Base-by-base conservation (phyloP, 345 rosid genomes). In the Alliaria petiolata region DNA sequence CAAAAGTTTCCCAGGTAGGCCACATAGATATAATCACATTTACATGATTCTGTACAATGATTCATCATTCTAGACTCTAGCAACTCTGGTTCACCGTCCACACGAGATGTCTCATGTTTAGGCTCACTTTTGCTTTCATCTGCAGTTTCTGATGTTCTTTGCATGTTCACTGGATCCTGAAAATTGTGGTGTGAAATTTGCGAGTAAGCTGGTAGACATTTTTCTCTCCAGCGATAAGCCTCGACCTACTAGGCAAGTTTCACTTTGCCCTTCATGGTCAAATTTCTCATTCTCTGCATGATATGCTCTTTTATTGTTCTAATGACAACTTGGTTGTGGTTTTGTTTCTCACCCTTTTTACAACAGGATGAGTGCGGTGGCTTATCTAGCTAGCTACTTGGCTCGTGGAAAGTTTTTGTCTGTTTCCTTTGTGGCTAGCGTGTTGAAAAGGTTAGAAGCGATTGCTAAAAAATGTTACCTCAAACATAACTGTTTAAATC, bases 321-420 rank as follows among this genome's bases (percentile, higher is more conserved):
- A 17, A 19, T 63, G 30, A 54, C 22, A 53, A 69, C 33, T 45
- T 56, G 20, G 28, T 15, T 69, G 28, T 69, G 35, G 28, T 43
- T 50, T 63, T 52, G 17, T 45, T 44, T 51, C 40, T 77, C 25
- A 28, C 31, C 22, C 36, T 58, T 39, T 20, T 26, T 14, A 43
- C 10, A 44, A 67, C 85, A 91, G 97, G 88, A 93, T 89, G 96
- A 93, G 89, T 85, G 88, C 97, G 8, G 91, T 82, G 63, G 85
- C 96, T 47, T 93, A 91, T 84, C 95, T 93, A 67, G 89, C 96
- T 69, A 93, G 98, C 79, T 93, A 83, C 76, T 72, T 93, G 84
- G 84, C 97, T 46, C 91, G 96, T 5, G 98, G 82, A 39, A 93
- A 85, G 79, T 89, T 91, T 76, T 65, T 91, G 40, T 69, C 86